Evolutionary conservation across 2,329 filamentous ascomycete species (phyloP).

Genomic region (Sphaerulina populicola): DNA sequence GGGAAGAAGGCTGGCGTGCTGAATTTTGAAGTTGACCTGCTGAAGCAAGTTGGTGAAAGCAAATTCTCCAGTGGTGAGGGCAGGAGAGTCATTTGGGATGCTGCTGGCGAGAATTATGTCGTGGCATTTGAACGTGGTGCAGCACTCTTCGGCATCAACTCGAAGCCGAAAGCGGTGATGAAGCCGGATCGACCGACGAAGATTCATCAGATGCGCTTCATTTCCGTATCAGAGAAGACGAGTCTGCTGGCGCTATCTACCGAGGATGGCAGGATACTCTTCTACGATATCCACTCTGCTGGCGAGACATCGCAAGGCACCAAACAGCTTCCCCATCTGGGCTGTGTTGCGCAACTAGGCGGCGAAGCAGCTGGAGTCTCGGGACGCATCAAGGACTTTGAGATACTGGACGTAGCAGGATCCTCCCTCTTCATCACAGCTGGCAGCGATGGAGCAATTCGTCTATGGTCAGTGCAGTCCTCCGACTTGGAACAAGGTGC

Average conservation of each 20-base stretch:
- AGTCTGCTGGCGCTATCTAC: constrained; percentile 66
- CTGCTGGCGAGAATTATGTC: constrained; percentile 69
- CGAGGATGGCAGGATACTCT: constrained; percentile 78
- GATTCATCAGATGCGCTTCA: constrained; percentile 71
- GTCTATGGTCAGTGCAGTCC: constrained; percentile 54
- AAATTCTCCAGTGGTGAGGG: constrained; percentile 74
- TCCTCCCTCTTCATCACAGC: constrained; percentile 59
- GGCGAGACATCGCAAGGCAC: constrained; percentile 22
- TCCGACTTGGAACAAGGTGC: not conserved
- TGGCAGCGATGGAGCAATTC: constrained; percentile 77
- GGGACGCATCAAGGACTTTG: constrained; percentile 82
- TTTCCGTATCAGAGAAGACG: constrained; percentile 38
- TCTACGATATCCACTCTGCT: constrained; percentile 57
- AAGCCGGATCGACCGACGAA: constrained; percentile 63
- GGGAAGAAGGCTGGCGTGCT: constrained; percentile 91
- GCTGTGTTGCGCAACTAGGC: constrained; percentile 65
- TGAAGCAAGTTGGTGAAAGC: constrained; percentile 68
- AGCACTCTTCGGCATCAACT: constrained; percentile 81
- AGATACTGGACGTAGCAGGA: constrained; percentile 46
- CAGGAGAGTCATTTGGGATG: constrained; percentile 70
- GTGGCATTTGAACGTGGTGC: constrained; percentile 82
- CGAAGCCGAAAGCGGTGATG: constrained; percentile 66
- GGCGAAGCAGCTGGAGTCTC: constrained; percentile 55
- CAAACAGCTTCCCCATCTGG: constrained; percentile 26
- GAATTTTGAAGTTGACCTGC: constrained; percentile 66